Base-by-base conservation (phyloP, 176 grass and related monocot species). In the Oryza officinalis region DNA sequence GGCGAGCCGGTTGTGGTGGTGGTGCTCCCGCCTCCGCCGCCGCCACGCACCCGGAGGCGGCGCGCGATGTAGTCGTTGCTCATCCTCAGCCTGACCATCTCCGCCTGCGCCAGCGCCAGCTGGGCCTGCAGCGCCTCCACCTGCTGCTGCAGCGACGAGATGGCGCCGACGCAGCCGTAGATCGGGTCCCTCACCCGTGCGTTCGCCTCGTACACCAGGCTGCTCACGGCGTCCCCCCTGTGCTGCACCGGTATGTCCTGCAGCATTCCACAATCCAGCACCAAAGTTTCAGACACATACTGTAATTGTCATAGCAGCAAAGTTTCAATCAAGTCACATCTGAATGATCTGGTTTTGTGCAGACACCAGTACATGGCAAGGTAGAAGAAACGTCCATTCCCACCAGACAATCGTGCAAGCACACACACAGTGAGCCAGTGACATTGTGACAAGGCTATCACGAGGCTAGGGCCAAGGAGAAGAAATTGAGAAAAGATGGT, bases 121-220 rank as follows among this genome's bases (percentile, higher is more conserved):
- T 99, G 97, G 23, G 89, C 68, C 83, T 99, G 91, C 20, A 99
- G 97, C 17, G 87, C 35, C 81, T 99, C 93, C 69, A 99, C 88
- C 85, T 99, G 97, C 83, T 89, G 86, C 84, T 99, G 97, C 74
- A 99, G 91, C 83, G 97, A 88, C 32, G 97, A 94, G 74, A 99
- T 96, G 63, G 91, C 91, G 15, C 86, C 97, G 10, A 99, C 97
- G 80, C 97, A 99, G 40, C 97, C 97, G 71, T 99, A 99, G 27
- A 99, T 90, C 0, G 97, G 97, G 68, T 99, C 97, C 49, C 97
- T 52, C 33, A 99, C 87, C 8, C 93, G 97, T 13, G 97, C 97
- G 75, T 99, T 99, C 8, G 97, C 97, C 86, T 99, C 97, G 87
- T 99, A 99, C 59, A 99, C 93, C 71, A 99, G 89, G 65, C 97